Conservation (phyloP, 2,329 filamentous ascomycete species). For the Ophiocordyceps unilateralis region DNA sequence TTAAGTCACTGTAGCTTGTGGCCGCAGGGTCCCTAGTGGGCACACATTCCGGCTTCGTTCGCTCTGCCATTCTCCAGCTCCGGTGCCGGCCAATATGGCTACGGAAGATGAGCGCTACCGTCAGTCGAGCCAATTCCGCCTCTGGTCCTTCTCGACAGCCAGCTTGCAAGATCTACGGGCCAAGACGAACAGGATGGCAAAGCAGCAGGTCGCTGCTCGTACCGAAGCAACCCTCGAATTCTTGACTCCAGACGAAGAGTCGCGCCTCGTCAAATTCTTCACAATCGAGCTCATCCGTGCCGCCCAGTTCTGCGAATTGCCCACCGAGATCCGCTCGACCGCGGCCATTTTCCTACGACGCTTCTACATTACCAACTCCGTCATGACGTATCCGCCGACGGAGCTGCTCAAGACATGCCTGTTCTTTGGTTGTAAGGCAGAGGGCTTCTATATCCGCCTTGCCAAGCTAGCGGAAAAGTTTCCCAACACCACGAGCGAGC, state of each 20-base stretch:
- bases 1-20: too few relatives aligned
- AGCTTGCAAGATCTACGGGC: constrained; percentile 54
- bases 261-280: constrained; percentile 66
- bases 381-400: constrained; percentile 90
- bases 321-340: constrained; percentile 40
- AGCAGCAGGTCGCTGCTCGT: constrained; percentile 38
- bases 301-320: constrained; percentile 33
- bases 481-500: constrained; percentile 54
- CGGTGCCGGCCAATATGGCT: constrained; percentile 30
- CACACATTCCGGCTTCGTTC: too few relatives aligned
- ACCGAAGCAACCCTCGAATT: constrained; percentile 52
- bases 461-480: constrained; percentile 52
- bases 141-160: constrained; percentile 78
- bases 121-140: constrained; percentile 71
- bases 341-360: constrained; percentile 80
- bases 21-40: too few relatives aligned
- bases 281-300: constrained; percentile 40
- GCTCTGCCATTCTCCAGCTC: not conserved
- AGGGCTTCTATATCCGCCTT: constrained; percentile 58
- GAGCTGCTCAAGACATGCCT: constrained; percentile 79
- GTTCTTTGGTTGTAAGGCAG: constrained; percentile 86
- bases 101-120: constrained; percentile 86
- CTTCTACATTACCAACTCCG: constrained; percentile 89
- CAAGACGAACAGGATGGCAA: constrained; percentile 64
- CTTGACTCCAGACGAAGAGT: constrained; percentile 69